These are phyloP conservation scores for Rhypophila decipiens DNA, from an alignment of 495 filamentous ascomycete genomes.

Conservation along the genomic window DNA sequence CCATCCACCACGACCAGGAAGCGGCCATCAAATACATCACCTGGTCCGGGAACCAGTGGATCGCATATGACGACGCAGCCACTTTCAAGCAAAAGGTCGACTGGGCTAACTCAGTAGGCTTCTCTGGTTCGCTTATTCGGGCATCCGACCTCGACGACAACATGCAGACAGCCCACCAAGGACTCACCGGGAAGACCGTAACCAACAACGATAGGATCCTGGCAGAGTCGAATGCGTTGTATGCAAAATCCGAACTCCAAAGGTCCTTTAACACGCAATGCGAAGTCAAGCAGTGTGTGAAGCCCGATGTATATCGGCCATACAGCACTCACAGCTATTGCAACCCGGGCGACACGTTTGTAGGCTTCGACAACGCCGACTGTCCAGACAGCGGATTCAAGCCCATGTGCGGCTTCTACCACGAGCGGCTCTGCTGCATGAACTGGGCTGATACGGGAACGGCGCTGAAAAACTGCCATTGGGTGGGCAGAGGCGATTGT, in stretches of 20 bases:
- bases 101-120: constrained; percentile 28
- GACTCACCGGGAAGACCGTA: no score
- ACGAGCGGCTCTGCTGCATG: constrained; percentile 3
- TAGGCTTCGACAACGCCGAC: no score
- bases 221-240: no score
- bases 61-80: constrained; percentile 37
- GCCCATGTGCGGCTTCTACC: constrained; percentile 4
- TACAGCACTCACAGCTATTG: no score
- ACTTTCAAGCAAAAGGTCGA: constrained; percentile 38
- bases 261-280: no score
- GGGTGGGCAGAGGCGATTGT: constrained; percentile 7
- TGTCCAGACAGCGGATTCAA: no score
- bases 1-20: constrained; percentile 16
- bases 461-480: constrained; percentile 2
- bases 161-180: no score
- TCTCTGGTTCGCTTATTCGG: constrained; percentile 30
- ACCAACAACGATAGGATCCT: no score
- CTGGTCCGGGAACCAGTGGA: constrained; percentile 39
- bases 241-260: no score
- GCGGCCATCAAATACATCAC: constrained; percentile 34
- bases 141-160: constrained; percentile 25
- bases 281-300: no score
- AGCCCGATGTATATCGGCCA: no score
- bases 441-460: neutral
- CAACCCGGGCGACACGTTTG: no score